phyloP scores from a whole-genome alignment of 2,329 filamentous ascomycete species.

The Pseudocercospora crystallina region DNA sequence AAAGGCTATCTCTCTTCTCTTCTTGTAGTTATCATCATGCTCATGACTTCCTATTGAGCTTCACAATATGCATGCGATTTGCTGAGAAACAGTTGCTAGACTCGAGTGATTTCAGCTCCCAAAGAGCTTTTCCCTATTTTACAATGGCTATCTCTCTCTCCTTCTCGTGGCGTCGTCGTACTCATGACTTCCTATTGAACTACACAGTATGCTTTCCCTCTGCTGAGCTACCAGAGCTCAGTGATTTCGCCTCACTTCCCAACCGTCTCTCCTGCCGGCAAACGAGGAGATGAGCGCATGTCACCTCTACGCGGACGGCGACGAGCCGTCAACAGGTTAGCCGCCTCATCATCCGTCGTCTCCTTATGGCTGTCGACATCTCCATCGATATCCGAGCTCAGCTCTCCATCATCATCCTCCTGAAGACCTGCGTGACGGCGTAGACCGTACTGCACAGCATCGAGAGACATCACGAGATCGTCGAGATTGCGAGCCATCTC shows the following conservation, averaged over 20 bases:
- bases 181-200: no score
- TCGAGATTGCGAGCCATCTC: slow-evolving; percentile 34
- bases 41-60: no score
- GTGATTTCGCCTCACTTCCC: not conserved
- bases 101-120: no score
- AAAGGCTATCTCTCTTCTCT: no score
- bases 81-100: no score
- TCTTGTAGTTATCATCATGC: no score
- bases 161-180: no score
- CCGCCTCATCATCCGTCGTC: slow-evolving; percentile 21
- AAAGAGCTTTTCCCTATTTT: no score
- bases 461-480: slow-evolving; percentile 23
- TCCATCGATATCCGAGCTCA: slow-evolving; percentile 21
- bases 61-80: no score
- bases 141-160: no score
- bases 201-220: no score
- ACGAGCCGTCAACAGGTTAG: slow-evolving; percentile 9
- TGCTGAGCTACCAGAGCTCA: no score
- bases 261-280: not conserved
- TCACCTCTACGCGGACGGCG: slow-evolving; percentile 6
- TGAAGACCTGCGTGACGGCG: slow-evolving; percentile 17
- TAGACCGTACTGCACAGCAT: slow-evolving; percentile 12
- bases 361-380: slow-evolving; percentile 25
- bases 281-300: slow-evolving; percentile 3
- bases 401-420: slow-evolving; percentile 16